Evolutionary conservation across 2,329 filamentous ascomycete species (phyloP).

Genomic region (Cercospora sesami): DNA sequence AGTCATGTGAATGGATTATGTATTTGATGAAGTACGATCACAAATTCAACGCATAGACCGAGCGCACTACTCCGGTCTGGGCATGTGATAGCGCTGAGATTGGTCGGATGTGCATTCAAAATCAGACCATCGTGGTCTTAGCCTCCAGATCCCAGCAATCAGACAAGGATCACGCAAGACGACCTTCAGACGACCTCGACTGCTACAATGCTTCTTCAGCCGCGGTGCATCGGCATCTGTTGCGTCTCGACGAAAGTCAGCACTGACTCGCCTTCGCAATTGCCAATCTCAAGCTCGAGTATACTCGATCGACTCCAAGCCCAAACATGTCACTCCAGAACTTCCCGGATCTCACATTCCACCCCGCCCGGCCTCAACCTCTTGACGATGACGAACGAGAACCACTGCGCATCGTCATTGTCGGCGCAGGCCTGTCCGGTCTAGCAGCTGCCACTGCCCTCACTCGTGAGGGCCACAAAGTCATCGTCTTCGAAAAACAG

Average conservation of each 20-base stretch:
- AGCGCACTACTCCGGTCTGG: background rate
- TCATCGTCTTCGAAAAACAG: slow-evolving; percentile 15
- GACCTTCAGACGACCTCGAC: background rate
- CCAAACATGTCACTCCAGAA: background rate
- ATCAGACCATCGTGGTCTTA: background rate
- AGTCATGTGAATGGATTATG: background rate
- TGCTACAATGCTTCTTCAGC: background rate
- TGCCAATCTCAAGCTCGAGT: background rate
- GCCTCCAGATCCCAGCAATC: background rate
- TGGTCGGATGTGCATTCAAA: background rate
- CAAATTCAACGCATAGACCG: background rate
- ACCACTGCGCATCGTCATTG: slow-evolving; percentile 13
- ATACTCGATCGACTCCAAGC: background rate
- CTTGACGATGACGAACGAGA: background rate
- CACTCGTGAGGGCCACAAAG: slow-evolving; percentile 12
- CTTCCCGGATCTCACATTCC: slow-evolving; percentile 12
- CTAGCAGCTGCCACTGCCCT: slow-evolving; percentile 12
- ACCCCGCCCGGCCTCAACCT: background rate
- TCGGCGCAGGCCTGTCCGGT: slow-evolving; percentile 14
- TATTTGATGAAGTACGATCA: background rate
- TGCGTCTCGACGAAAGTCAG: background rate
- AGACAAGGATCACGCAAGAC: background rate
- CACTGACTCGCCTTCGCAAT: background rate
- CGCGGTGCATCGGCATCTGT: background rate
- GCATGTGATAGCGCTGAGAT: slow-evolving; percentile 3